Base-by-base conservation (phyloP, 1,284 basidiomycete species). In the Malassezia yamatoensis region DNA sequence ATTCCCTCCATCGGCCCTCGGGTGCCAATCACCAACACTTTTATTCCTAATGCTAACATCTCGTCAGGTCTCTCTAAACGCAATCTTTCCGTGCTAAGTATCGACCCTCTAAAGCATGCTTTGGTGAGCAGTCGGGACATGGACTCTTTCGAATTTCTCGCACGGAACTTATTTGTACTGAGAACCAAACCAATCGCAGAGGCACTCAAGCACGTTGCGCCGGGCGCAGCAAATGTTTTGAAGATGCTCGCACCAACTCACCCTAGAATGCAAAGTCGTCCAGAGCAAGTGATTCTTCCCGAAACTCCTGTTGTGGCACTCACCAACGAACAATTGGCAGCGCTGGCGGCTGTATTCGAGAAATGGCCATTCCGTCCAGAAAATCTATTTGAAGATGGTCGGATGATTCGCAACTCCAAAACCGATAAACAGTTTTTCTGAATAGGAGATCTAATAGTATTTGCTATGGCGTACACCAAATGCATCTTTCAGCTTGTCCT, bases 331-430 rank as follows among this genome's bases (percentile, higher is more conserved):
- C 68, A 74, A 49, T 70, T 66, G 67, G 67, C 64, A 6, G 54
- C 56, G 15, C 55, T 74, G 40, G 65, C 68, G 2, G 50, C 58
- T 34, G 67, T 63, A 50, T 74, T 72, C 61, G 67, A 74, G 16
- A 59, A 60, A 44, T 74, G 71, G 71, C 71, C 71, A 3, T 74
- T 74, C 62, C 56, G 68, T 7, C 71, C 71, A 3, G 38, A 51
- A 41, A 58, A 62, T 32, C 49, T 66, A 46, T 63, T 68, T 15
- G 67, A 66, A 37, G 63, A 64, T 42, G 65, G 65, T 5, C 57
- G 65, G n/a, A 38, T 64, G 36, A 56, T 53, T 53, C 42, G 39
- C 11, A 59, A 61, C n/a, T 55, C 56, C 15, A 59, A 58, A 39
- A 34, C 51, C n/a, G 54, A 55, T 37, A 51, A 54, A 18, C 59